Evolutionary conservation across 345 rosid species (phyloP).

Genomic region (Sapria himalayana): DNA sequence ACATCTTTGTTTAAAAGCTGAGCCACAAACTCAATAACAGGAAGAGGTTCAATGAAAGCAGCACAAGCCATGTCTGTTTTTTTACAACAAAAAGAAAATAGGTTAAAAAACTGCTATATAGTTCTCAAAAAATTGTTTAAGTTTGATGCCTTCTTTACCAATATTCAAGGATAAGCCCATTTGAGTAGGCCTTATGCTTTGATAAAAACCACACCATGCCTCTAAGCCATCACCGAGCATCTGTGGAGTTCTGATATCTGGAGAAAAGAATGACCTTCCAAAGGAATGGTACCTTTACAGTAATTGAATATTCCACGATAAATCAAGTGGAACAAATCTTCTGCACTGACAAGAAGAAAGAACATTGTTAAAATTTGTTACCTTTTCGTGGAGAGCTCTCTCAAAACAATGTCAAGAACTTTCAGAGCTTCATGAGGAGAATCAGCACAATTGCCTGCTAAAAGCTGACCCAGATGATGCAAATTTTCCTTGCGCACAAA

Average conservation of each 20-base stretch:
- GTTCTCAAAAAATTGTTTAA: neutral
- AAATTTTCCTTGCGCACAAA: conserved; percentile 68
- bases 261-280: conserved; percentile 91
- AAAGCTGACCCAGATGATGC: conserved; percentile 75
- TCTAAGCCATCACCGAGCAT: conserved; percentile 89
- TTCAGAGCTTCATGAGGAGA: conserved; percentile 83
- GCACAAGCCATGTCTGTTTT: conserved; percentile 99
- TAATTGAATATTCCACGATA: neutral
- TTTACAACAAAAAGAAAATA: neutral
- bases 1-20: conserved; percentile 81
- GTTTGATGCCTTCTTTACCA: conserved; percentile 21
- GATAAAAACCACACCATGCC: conserved; percentile 97
- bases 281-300: conserved; percentile 47
- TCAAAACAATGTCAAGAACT: conserved; percentile 76
- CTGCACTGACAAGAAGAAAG: neutral
- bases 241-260: conserved; percentile 52
- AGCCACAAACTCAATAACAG: conserved; percentile 79
- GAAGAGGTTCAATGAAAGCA: conserved; percentile 96
- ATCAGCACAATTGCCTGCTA: conserved; percentile 81
- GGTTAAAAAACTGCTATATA: conserved; percentile 2
- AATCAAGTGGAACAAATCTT: neutral
- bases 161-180: conserved; percentile 93
- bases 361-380: conserved; percentile 4
- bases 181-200: conserved; percentile 91
- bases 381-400: conserved; percentile 75